Percentiles rank a stretch among this genome's conserved stretches.
These are phyloP conservation scores for Tripterygium wilfordii DNA, from an alignment of 177 flowering plant genomes.

Conservation along the genomic window DNA sequence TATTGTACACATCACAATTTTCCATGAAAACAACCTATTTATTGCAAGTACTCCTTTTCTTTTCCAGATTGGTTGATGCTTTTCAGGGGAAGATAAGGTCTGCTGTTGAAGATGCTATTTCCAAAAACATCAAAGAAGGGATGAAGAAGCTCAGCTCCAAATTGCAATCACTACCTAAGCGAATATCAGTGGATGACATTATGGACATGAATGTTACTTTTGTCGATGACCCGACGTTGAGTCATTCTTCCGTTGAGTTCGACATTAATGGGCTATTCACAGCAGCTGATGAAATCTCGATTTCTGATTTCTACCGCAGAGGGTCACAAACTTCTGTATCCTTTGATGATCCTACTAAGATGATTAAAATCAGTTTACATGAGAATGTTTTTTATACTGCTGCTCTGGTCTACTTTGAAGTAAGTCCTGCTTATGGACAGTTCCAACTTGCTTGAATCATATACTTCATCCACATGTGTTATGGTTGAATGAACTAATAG, in stretches of 20 bases:
- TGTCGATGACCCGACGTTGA: slow-evolving; percentile 16
- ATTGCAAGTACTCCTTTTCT: background rate
- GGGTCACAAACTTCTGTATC: background rate
- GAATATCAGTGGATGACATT: slow-evolving; percentile 6
- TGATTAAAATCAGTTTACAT: slow-evolving; percentile 21
- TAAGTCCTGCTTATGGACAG: slow-evolving; percentile 8
- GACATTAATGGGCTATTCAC: slow-evolving; percentile 25
- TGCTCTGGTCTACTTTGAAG: slow-evolving; percentile 19
- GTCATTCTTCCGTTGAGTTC: slow-evolving; percentile 20
- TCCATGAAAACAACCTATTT: background rate
- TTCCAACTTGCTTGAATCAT: background rate
- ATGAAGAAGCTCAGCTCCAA: slow-evolving; percentile 19
- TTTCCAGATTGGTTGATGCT: slow-evolving; percentile 26
- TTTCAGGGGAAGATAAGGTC: slow-evolving; percentile 19
- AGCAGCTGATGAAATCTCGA: background rate
- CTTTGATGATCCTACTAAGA: slow-evolving; percentile 5
- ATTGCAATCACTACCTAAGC: slow-evolving; percentile 25
- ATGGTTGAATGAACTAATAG: background rate
- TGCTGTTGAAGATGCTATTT: slow-evolving; percentile 22
- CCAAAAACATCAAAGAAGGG: slow-evolving; percentile 22
- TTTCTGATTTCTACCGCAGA: background rate
- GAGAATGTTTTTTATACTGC: slow-evolving; percentile 22
- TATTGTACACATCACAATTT: no score
- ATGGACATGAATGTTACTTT: slow-evolving; percentile 23
- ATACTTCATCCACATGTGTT: background rate